Evolutionary conservation across 768 basidiomycete genomes (phyloP).

Genomic region (Lactifluus hygrophoroides): DNA sequence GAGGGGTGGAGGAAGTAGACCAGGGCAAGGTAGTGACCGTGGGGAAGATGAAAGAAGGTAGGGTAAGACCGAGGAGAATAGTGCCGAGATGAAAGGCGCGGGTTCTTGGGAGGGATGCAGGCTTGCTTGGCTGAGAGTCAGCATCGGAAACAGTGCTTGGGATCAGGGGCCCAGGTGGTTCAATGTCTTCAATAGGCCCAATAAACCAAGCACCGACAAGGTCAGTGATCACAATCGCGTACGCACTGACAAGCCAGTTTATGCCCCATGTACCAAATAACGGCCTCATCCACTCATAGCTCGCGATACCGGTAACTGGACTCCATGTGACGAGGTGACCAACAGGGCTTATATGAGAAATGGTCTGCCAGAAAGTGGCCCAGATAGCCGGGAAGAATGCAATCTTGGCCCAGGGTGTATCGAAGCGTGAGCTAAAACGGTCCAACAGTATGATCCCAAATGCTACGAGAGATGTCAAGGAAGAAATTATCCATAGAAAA

Average conservation of each 20-base stretch:
- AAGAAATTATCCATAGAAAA: constrained; percentile 36
- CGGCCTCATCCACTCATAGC: constrained; percentile 59
- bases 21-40: constrained; percentile 34
- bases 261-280: constrained; percentile 48
- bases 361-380: constrained; percentile 49
- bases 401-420: constrained; percentile 35
- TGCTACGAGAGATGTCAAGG: constrained; percentile 31
- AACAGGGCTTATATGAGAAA: constrained; percentile 52
- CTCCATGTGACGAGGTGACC: constrained; percentile 71
- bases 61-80: constrained; percentile 37
- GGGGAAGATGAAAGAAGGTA: constrained; percentile 47
- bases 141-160: constrained; percentile 10
- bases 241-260: constrained; percentile 71
- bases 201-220: constrained; percentile 50
- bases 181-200: constrained; percentile 41
- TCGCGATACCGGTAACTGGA: constrained; percentile 41
- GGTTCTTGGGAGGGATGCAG: not conserved
- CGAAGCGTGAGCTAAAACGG: constrained; percentile 28
- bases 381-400: constrained; percentile 63
- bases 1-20: constrained; percentile 37
- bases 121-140: constrained; percentile 2
- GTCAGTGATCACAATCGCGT: constrained; percentile 60
- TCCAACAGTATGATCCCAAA: constrained; percentile 33
- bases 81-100: constrained; percentile 31
- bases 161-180: constrained; percentile 20